phyloP scores from a whole-genome alignment of 140 eudicot species.

The Oenanthe javanica region DNA sequence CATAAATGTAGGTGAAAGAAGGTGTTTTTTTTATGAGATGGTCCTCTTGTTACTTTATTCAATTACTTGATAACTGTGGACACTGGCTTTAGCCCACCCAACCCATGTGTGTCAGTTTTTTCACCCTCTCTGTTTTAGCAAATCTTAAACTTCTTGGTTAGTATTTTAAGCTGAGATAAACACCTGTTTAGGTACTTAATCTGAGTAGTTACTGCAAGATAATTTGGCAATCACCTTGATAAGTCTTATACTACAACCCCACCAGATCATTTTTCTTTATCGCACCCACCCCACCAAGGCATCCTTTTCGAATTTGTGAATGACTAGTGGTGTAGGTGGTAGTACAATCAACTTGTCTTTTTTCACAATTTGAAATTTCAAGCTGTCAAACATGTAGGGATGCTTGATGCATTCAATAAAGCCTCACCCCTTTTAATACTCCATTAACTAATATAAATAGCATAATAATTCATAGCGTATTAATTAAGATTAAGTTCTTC shows the following conservation, averaged over 20 bases:
- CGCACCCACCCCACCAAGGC: constrained; percentile 3
- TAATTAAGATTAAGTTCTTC: neutral
- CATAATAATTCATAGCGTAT: too few relatives aligned
- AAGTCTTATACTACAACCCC: constrained; percentile 1
- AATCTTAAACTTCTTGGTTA: neutral
- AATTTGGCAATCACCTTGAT: neutral
- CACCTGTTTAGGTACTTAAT: neutral
- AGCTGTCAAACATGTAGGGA: constrained; percentile 4
- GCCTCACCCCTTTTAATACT: neutral
- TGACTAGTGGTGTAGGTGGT: neutral
- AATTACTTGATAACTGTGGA: constrained; percentile 6
- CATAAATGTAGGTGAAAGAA: constrained; percentile 4
- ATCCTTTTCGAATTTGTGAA: neutral
- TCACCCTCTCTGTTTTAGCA: neutral
- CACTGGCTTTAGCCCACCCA: constrained; percentile 4
- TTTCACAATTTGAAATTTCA: neutral
- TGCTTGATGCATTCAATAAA: neutral
- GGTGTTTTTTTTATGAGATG: constrained; percentile 3
- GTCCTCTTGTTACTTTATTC: neutral
- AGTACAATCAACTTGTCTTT: neutral
- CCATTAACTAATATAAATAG: neutral
- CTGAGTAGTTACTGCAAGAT: neutral
- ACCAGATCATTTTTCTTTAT: neutral
- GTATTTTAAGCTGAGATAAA: neutral
- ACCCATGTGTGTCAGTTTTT: constrained; percentile 5